Evolutionary conservation across 805 yeast genomes (phyloP).

Genomic region (Suhomyces pyralidae): DNA sequence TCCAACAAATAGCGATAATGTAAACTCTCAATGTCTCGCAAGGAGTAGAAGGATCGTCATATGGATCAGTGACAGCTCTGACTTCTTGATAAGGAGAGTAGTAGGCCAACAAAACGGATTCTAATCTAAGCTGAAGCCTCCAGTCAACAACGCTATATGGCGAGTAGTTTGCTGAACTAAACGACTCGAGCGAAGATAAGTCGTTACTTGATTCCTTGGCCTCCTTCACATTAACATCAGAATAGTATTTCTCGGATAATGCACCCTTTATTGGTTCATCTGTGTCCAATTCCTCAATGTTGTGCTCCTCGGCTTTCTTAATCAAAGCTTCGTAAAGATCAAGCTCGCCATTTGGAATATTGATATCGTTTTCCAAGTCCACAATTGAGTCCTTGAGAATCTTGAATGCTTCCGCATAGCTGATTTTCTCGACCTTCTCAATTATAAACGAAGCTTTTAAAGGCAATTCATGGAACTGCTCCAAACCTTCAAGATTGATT

Average conservation of each 20-base stretch:
- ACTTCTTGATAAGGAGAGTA: slow-evolving; percentile 44
- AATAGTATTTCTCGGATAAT: neutral
- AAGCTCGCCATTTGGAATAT: slow-evolving; percentile 26
- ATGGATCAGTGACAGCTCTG: slow-evolving; percentile 38
- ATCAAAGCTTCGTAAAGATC: slow-evolving; percentile 21
- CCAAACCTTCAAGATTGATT: slow-evolving; percentile 24
- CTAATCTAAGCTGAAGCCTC: slow-evolving; percentile 33
- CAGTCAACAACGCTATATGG: slow-evolving; percentile 22
- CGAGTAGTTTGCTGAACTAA: neutral
- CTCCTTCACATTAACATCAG: neutral
- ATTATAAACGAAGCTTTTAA: slow-evolving; percentile 25
- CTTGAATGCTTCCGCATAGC: slow-evolving; percentile 19
- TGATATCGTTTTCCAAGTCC: slow-evolving; percentile 29
- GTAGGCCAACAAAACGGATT: slow-evolving; percentile 36
- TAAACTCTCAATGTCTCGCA: slow-evolving; percentile 49
- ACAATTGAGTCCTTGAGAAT: slow-evolving; percentile 27
- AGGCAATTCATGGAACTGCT: slow-evolving; percentile 30
- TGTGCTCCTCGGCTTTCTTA: neutral
- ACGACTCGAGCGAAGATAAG: neutral
- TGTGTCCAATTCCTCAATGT: neutral
- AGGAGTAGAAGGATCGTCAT: slow-evolving; percentile 31
- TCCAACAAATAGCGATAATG: slow-evolving; percentile 49
- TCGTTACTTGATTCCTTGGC: neutral
- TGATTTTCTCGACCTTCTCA: slow-evolving; percentile 21
- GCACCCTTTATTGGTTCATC: neutral